Percentiles rank a stretch among this genome's conserved stretches.
Conservation (phyloP, 768 basidiomycete species). For the Auriscalpium microsporum region DNA sequence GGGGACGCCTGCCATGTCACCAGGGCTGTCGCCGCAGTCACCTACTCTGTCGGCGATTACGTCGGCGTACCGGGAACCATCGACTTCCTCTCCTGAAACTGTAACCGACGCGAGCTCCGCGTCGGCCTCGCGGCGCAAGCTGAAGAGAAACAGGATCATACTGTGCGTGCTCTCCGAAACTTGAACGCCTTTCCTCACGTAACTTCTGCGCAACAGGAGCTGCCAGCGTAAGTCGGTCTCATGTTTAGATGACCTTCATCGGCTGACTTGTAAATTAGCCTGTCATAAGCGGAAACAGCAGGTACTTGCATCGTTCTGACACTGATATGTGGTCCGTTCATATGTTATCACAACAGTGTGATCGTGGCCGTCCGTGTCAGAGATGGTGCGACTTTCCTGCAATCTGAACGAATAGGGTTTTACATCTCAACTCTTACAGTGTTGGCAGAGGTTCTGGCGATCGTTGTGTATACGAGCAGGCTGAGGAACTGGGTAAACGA, state of each 20-base stretch:
- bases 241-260: background rate
- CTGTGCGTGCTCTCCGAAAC: conserved; percentile 8
- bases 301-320: conserved; percentile 2
- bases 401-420: background rate
- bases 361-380: conserved; percentile 18
- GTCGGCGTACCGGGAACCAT: conserved; percentile 6
- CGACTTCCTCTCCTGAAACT: conserved; percentile 8
- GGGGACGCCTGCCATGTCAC: background rate
- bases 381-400: conserved; percentile 10
- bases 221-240: conserved; percentile 11
- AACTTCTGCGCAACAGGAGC: conserved; percentile 3
- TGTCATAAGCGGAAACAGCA: conserved; percentile 20
- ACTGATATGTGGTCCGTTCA: background rate
- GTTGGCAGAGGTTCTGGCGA: conserved; percentile 13
- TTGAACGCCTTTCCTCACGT: background rate
- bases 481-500: conserved; percentile 5
- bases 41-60: conserved; percentile 5
- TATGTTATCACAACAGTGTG: conserved; percentile 9
- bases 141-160: conserved; percentile 17
- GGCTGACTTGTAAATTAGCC: background rate
- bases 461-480: conserved; percentile 15
- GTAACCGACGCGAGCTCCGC: background rate
- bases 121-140: conserved; percentile 4
- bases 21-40: background rate
- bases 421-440: background rate